phyloP scores from a whole-genome alignment of 306 rosid genomes.

The Vigna mungo region DNA sequence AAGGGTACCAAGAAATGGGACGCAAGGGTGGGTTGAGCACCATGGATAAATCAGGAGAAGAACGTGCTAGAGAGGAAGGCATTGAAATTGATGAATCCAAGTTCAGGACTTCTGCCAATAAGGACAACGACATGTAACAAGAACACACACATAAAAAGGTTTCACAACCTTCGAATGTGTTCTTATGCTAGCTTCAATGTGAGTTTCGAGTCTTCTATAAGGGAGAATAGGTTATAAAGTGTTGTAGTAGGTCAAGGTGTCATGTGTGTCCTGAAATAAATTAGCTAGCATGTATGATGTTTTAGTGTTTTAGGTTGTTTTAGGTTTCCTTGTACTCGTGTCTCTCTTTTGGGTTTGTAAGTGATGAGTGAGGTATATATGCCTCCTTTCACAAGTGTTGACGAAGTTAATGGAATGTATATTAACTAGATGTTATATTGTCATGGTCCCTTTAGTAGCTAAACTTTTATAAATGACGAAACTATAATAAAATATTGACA shows the following conservation, averaged over 20 bases:
- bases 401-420: too few relatives aligned
- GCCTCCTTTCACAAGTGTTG: background rate
- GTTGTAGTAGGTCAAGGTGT: background rate
- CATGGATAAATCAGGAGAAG: slow-evolving; percentile 63
- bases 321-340: background rate
- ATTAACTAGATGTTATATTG: too few relatives aligned
- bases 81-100: slow-evolving; percentile 69
- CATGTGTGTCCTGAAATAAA: slow-evolving; percentile 21
- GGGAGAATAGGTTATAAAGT: background rate
- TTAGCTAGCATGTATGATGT: slow-evolving; percentile 29
- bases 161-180: background rate
- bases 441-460: too few relatives aligned
- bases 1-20: slow-evolving; percentile 71
- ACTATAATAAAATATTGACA: too few relatives aligned
- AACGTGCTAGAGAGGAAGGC: slow-evolving; percentile 68
- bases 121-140: background rate
- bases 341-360: background rate
- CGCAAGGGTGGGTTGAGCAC: slow-evolving; percentile 74
- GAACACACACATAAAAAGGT: background rate
- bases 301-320: slow-evolving; percentile 13
- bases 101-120: slow-evolving; percentile 41
- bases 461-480: too few relatives aligned
- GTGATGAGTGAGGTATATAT: background rate
- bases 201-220: background rate
- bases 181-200: slow-evolving; percentile 15